These are phyloP conservation scores for Penicillium paradoxum DNA, from an alignment of 495 filamentous ascomycete species.

Conservation along the genomic window DNA sequence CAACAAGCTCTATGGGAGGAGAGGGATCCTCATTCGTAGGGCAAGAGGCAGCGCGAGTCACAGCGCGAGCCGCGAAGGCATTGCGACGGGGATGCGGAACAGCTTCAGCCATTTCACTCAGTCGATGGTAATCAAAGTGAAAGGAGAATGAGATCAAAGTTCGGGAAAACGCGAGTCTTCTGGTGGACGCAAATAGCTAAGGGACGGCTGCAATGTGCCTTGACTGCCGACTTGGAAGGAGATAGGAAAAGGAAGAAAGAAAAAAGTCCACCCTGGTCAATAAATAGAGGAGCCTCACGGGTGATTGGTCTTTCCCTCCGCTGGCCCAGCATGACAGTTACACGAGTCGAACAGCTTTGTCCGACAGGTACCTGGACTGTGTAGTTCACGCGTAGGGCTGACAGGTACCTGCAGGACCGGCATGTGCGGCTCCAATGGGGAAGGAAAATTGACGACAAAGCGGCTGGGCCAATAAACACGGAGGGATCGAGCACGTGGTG, in stretches of 20 bases:
- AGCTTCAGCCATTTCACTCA: background rate
- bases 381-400: background rate
- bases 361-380: background rate
- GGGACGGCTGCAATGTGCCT: background rate
- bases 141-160: background rate
- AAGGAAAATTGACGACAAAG: background rate
- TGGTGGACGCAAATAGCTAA: background rate
- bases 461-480: background rate
- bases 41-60: background rate
- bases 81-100: background rate
- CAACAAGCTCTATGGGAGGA: slow-evolving; percentile 42
- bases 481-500: background rate
- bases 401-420: background rate
- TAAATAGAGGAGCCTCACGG: background rate
- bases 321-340: background rate
- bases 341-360: background rate
- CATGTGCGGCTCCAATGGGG: background rate
- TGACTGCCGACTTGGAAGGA: background rate
- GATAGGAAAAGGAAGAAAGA: background rate
- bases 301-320: background rate
- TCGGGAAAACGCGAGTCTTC: no score
- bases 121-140: background rate
- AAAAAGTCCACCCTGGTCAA: background rate
- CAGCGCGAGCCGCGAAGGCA: background rate
- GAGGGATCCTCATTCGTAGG: slow-evolving; percentile 17